Base-by-base conservation (phyloP, 352 stramenopile genomes). In the Pythium monospermum region DNA sequence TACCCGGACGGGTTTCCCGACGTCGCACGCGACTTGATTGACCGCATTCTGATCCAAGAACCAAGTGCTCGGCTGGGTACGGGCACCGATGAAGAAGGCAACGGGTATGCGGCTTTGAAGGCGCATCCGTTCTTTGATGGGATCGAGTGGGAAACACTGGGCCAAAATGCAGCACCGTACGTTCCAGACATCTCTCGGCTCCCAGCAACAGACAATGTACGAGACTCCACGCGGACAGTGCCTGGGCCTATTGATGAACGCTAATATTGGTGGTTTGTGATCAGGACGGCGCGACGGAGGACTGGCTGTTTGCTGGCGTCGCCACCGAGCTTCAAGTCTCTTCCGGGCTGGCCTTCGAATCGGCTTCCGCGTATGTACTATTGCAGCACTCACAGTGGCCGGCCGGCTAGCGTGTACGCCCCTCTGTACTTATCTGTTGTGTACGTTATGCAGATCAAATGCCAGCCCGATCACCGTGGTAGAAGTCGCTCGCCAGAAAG, bases 301-400 rank as follows among this genome's bases (percentile, higher is more conserved):
- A 94, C 45, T 94, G 83, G 83, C 59, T 94, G 27, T 94, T 94
- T 61, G 83, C 83, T 6, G 83, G 83, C 43, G 83, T 94, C 21
- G 83, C 83, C 12, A 94, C 83, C 13, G 83, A 94, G 52, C 56
- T 94, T 11, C 82, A 94, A 58, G 79, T 94, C 28, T 94, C 83
- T 10, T 94, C 83, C 26, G 83, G 83, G 25, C 62, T 94, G 15
- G 69, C 68, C 15, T 73, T 87, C 2, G 81, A 92, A 27, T 69
- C 81, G 6, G 64, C 81, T 43, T 69, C 70, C 38, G 58, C 68
- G 30, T 35, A 35, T 13, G 30, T 35, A 35, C 30, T 35, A 35
- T n/a, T n/a, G n/a, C n/a, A n/a, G n/a, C n/a, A n/a, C n/a, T n/a
- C n/a, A n/a, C n/a, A n/a, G n/a, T n/a, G n/a, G n/a, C n/a, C n/a